phyloP scores from a whole-genome alignment of 768 basidiomycete species.

The Suillus sp. region DNA sequence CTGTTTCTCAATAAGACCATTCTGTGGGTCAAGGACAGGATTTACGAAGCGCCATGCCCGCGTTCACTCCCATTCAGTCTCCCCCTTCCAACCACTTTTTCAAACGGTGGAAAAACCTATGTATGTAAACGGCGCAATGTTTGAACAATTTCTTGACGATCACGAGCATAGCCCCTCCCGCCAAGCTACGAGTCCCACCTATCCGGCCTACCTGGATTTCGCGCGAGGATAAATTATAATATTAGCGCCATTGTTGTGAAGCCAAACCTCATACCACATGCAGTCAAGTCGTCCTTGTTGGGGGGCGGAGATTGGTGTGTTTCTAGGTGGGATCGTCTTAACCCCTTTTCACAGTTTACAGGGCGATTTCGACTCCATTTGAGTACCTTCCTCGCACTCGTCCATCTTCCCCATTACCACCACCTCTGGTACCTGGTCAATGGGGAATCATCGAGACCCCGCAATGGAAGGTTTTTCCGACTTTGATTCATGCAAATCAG shows the following conservation, averaged over 20 bases:
- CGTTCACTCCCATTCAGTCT: constrained; percentile 53
- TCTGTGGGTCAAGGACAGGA: constrained; percentile 59
- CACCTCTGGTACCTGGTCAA: constrained; percentile 37
- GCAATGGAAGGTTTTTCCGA: constrained; percentile 55
- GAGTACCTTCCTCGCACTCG: constrained; percentile 67
- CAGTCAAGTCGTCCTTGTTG: constrained; percentile 55
- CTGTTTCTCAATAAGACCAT: constrained; percentile 53
- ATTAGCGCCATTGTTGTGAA: constrained; percentile 56
- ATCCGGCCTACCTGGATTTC: constrained; percentile 72
- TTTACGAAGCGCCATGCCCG: constrained; percentile 49
- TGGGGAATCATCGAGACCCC: constrained; percentile 45
- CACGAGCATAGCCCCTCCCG: constrained; percentile 55
- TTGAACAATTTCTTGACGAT: neutral
- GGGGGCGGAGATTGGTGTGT: constrained; percentile 58
- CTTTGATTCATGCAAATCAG: constrained; percentile 42
- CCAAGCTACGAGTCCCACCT: constrained; percentile 71
- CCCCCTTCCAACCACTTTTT: constrained; percentile 59
- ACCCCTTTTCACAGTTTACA: constrained; percentile 26
- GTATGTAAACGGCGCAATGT: constrained; percentile 40
- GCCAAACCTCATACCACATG: constrained; percentile 42
- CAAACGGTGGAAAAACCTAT: constrained; percentile 56
- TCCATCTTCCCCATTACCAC: constrained; percentile 54
- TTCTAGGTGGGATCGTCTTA: neutral
- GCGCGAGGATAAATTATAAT: constrained; percentile 63
- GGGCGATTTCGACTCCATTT: constrained; percentile 60